Evolutionary conservation across 257 asterid genomes (phyloP).

Genomic region (Fraxinus pennsylvanica): DNA sequence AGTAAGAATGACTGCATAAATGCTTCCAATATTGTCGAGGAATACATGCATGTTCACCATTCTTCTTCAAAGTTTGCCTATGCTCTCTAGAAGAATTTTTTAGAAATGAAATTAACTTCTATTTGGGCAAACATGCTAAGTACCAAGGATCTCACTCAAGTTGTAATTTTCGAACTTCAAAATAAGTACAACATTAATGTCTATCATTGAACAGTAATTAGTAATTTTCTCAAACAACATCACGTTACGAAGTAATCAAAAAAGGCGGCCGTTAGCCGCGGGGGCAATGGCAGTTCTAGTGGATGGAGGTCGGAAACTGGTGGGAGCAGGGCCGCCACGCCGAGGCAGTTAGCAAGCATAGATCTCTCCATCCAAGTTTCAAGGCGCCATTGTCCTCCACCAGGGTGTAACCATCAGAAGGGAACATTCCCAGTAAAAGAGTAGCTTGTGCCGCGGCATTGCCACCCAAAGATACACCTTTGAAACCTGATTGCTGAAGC

Average conservation of each 20-base stretch:
- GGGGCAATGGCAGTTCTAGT: neutral
- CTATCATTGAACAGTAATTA: neutral
- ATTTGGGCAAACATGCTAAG: neutral
- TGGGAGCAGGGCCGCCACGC: slow-evolving; percentile 71
- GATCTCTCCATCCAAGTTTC: slow-evolving; percentile 98
- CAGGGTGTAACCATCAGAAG: slow-evolving; percentile 86
- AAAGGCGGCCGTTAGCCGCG: neutral
- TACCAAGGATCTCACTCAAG: neutral
- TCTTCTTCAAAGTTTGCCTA: neutral
- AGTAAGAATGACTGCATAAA: too few species aligned
- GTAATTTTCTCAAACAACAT: neutral
- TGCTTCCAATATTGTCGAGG: too few species aligned
- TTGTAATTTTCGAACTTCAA: neutral
- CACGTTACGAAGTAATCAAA: neutral
- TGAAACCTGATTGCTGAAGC: slow-evolving; percentile 86
- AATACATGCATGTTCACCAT: too few species aligned
- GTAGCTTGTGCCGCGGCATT: slow-evolving; percentile 95
- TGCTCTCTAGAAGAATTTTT: neutral
- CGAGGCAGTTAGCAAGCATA: slow-evolving; percentile 95
- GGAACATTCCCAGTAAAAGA: slow-evolving; percentile 90
- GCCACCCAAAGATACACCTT: slow-evolving; percentile 76
- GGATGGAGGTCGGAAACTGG: neutral
- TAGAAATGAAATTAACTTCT: too few species aligned
- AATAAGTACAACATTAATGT: neutral
- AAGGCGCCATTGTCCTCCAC: slow-evolving; percentile 93